These are phyloP conservation scores for Pseudomonodictys pantanalensis DNA, from an alignment of 495 filamentous ascomycete species.

Conservation along the genomic window DNA sequence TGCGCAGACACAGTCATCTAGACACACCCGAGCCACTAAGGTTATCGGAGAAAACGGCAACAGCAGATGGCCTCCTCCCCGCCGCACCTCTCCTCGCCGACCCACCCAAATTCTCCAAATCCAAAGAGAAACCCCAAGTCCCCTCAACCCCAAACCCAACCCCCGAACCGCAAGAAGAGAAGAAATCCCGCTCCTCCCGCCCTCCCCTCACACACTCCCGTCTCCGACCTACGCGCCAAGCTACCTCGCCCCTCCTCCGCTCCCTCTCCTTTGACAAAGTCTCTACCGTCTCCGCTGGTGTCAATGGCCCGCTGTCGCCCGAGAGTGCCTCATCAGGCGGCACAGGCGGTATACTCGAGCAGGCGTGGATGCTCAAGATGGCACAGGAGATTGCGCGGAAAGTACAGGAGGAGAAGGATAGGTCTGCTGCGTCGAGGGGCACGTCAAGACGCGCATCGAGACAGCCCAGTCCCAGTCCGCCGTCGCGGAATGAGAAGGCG, in stretches of 20 bases:
- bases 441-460: background rate
- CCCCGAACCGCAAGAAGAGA: background rate
- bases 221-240: slow-evolving; percentile 15
- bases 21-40: slow-evolving; percentile 18
- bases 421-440: slow-evolving; percentile 29
- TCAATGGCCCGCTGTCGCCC: slow-evolving; percentile 11
- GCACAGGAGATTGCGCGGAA: slow-evolving; percentile 84
- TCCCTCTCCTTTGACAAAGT: slow-evolving; percentile 32
- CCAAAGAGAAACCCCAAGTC: slow-evolving; percentile 1
- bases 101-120: slow-evolving; percentile 18
- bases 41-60: background rate
- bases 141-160: background rate
- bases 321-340: slow-evolving; percentile 1
- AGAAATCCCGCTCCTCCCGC: background rate
- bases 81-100: slow-evolving; percentile 41
- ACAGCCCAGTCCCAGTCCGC: background rate
- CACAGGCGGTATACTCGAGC: slow-evolving; percentile 63
- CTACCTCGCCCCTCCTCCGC: slow-evolving; percentile 29
- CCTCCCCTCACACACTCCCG: slow-evolving; percentile 19
- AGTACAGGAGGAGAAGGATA: slow-evolving; percentile 68
- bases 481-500: background rate
- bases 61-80: slow-evolving; percentile 21
- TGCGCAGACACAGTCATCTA: slow-evolving; percentile 27
- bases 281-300: background rate
- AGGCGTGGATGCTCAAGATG: slow-evolving; percentile 87